These are phyloP conservation scores for Aspergillus aculeatus DNA, from an alignment of 2,329 filamentous ascomycete species.

Conservation along the genomic window DNA sequence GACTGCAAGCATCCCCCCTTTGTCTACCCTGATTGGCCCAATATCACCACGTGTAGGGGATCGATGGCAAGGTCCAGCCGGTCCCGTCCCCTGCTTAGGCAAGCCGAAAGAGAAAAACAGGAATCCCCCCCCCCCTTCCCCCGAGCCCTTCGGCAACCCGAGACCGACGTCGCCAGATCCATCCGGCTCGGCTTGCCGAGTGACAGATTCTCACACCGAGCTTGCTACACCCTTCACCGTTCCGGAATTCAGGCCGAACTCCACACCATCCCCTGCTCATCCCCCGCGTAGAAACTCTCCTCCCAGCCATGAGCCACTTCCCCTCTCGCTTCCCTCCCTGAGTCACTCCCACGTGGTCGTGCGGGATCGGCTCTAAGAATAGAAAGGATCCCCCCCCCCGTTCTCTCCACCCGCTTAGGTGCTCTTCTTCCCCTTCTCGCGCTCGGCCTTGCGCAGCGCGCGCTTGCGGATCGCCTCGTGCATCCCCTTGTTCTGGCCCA, in stretches of 20 bases:
- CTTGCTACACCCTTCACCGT: neutral
- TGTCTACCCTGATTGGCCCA: neutral
- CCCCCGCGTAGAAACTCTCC: neutral
- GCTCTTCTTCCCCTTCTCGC: conserved; percentile 64
- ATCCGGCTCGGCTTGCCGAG: neutral
- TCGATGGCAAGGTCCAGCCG: neutral
- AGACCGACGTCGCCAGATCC: neutral
- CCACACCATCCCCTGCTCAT: neutral
- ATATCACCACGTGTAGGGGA: neutral
- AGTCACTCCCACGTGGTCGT: neutral
- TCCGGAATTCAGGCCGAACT: neutral
- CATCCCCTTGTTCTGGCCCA: conserved; percentile 66
- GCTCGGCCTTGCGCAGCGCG: conserved; percentile 78
- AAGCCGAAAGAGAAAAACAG: neutral
- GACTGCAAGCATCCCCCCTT: neutral
- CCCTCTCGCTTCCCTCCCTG: neutral
- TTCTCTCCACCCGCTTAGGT: conserved; percentile 21
- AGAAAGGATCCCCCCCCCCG: neutral
- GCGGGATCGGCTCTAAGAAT: neutral
- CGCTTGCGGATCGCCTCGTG: conserved; percentile 79
- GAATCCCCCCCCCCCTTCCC: too few relatives aligned
- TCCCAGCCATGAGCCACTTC: neutral
- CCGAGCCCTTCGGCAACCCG: neutral
- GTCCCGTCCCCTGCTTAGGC: neutral
- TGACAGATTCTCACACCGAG: neutral